phyloP scores from a whole-genome alignment of 2,329 filamentous ascomycete species.

The Colletotrichum echinochloae region DNA sequence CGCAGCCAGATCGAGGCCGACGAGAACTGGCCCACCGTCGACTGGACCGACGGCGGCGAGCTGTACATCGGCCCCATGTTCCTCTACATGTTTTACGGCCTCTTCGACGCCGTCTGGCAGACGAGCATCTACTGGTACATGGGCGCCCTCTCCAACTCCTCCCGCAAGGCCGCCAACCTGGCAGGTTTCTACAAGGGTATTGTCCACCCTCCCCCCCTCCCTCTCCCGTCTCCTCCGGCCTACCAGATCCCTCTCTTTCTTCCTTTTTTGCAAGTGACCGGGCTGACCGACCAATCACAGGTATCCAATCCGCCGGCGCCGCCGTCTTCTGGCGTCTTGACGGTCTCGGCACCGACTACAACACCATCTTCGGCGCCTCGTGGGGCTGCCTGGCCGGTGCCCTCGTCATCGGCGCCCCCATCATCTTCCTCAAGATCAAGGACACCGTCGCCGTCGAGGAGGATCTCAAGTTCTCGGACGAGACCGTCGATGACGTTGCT shows the following conservation, averaged over 20 bases:
- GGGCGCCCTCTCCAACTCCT: constrained; percentile 92
- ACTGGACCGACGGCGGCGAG: constrained; percentile 73
- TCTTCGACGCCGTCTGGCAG: constrained; percentile 92
- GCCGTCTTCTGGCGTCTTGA: constrained; percentile 82
- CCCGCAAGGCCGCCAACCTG: constrained; percentile 91
- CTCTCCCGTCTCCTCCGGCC: background rate
- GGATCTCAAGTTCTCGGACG: constrained; percentile 86
- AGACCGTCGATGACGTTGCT: constrained; percentile 79
- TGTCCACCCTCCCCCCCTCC: too few relatives aligned
- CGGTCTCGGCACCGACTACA: constrained; percentile 70
- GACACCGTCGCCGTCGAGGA: constrained; percentile 86
- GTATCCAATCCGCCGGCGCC: constrained; percentile 86
- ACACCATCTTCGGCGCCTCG: constrained; percentile 75
- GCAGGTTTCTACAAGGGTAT: constrained; percentile 84
- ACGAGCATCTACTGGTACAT: constrained; percentile 96
- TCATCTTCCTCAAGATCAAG: constrained; percentile 83
- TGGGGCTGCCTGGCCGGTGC: constrained; percentile 83
- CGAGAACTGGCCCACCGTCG: constrained; percentile 52
- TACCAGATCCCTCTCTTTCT: too few relatives aligned
- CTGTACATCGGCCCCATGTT: constrained; percentile 83
- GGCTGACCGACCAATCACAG: constrained; percentile 45
- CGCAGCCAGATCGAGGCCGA: constrained; percentile 53
- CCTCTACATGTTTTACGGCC: constrained; percentile 89
- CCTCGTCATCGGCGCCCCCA: constrained; percentile 80
- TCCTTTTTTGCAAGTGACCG: background rate